These are phyloP conservation scores for Capronia epimyces DNA, from an alignment of 2,329 filamentous ascomycete species.

Conservation along the genomic window DNA sequence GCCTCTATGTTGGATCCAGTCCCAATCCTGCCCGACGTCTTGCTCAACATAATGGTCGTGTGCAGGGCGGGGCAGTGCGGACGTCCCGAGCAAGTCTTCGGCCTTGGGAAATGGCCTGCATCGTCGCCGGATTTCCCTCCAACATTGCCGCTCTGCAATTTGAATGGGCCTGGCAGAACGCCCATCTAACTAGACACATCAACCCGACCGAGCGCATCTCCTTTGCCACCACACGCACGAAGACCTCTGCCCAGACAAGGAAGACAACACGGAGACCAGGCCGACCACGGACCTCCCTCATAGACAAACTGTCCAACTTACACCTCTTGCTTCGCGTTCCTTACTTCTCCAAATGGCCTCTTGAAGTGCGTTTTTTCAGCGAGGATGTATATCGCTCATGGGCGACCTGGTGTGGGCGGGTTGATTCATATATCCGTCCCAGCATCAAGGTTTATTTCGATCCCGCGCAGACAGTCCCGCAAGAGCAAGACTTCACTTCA, in stretches of 20 bases:
- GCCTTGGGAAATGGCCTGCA: slow-evolving; percentile 85
- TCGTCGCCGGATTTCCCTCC: slow-evolving; percentile 85
- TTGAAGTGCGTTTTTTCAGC: slow-evolving; percentile 73
- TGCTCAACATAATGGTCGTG: slow-evolving; percentile 83
- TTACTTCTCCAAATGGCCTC: slow-evolving; percentile 78
- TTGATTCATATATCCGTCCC: slow-evolving; percentile 44
- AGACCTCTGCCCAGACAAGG: slow-evolving; percentile 32
- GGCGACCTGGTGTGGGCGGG: slow-evolving; percentile 53
- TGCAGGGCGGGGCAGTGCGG: slow-evolving; percentile 71
- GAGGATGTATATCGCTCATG: slow-evolving; percentile 65
- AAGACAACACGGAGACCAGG: slow-evolving; percentile 47
- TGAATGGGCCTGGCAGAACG: slow-evolving; percentile 91
- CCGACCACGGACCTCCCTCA: slow-evolving; percentile 56
- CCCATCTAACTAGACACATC: slow-evolving; percentile 75
- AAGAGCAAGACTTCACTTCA: slow-evolving; percentile 23
- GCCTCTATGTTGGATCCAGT: slow-evolving; percentile 84
- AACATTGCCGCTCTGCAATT: slow-evolving; percentile 86
- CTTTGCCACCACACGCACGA: slow-evolving; percentile 23
- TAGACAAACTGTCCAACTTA: slow-evolving; percentile 69
- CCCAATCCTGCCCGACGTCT: slow-evolving; percentile 80
- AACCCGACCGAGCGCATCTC: slow-evolving; percentile 47
- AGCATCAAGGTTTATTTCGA: slow-evolving; percentile 55
- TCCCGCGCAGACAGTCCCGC: slow-evolving; percentile 23
- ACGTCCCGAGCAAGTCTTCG: slow-evolving; percentile 64
- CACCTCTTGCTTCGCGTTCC: slow-evolving; percentile 72